These are phyloP conservation scores for Nitzschia putrida DNA, from an alignment of 108 stramenopile genomes.

Conservation along the genomic window DNA sequence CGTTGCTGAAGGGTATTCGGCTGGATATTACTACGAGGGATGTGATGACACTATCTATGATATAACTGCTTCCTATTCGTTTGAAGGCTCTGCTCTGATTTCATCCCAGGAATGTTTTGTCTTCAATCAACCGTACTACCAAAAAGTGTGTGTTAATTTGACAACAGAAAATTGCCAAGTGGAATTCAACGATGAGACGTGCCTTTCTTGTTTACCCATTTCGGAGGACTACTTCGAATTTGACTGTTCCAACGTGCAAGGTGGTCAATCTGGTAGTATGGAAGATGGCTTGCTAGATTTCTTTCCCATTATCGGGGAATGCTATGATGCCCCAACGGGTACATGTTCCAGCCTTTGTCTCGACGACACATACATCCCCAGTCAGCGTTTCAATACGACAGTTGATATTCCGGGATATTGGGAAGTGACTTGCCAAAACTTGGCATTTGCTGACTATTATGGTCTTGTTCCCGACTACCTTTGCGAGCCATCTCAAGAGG, in stretches of 20 bases:
- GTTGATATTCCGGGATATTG: not conserved
- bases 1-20: not conserved
- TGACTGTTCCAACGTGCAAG: constrained; percentile 17
- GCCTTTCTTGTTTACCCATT: not conserved
- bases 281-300: not conserved
- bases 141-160: not conserved
- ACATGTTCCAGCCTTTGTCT: not conserved
- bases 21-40: not conserved
- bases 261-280: not conserved
- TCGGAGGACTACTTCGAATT: not conserved
- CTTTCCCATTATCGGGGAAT: not conserved
- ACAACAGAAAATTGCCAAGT: not conserved
- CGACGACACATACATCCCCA: constrained; percentile 3
- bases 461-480: constrained; percentile 2
- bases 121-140: constrained; percentile 1
- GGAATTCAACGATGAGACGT: constrained; percentile 3
- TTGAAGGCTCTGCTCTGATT: constrained; percentile 4
- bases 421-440: not conserved
- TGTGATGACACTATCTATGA: not conserved
- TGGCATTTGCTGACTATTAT: constrained; percentile 1
- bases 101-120: not conserved
- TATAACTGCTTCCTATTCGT: not conserved
- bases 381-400: not conserved
- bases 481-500: not conserved
- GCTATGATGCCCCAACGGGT: not conserved